phyloP scores from a whole-genome alignment of 2,329 filamentous ascomycete species.

The Nothophaeocryptopus gaeumannii region DNA sequence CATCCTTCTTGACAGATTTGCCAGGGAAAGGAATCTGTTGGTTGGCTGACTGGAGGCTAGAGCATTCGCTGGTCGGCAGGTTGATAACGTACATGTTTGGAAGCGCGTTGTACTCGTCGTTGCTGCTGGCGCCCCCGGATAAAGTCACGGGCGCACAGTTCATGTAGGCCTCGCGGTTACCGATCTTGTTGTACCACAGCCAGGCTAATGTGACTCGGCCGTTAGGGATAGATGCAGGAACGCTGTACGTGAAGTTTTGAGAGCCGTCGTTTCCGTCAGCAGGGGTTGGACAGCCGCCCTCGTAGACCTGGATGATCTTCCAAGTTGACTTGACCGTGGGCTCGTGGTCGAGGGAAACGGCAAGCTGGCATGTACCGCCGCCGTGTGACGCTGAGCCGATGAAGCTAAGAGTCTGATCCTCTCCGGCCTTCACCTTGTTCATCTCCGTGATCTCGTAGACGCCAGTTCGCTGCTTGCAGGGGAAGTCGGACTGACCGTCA shows the following conservation, averaged over 20 bases:
- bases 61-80: constrained; percentile 53
- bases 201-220: constrained; percentile 78
- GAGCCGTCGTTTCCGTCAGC: constrained; percentile 43
- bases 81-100: constrained; percentile 72
- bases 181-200: constrained; percentile 84
- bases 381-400: constrained; percentile 74
- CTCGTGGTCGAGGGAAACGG: constrained; percentile 69
- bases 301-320: constrained; percentile 85
- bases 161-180: constrained; percentile 90
- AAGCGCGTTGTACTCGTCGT: constrained; percentile 57
- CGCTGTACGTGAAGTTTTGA: constrained; percentile 64
- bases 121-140: constrained; percentile 42
- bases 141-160: constrained; percentile 78
- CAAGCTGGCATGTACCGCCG: constrained; percentile 86
- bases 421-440: constrained; percentile 65
- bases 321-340: constrained; percentile 67
- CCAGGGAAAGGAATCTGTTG: constrained; percentile 63
- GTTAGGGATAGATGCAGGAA: constrained; percentile 69
- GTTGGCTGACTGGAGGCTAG: constrained; percentile 52
- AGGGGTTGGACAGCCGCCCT: constrained; percentile 81
- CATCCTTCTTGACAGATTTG: constrained; percentile 10
- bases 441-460: constrained; percentile 47
- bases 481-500: constrained; percentile 57
- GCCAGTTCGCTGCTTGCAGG: constrained; percentile 65
- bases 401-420: constrained; percentile 62